Evolutionary conservation across 495 filamentous ascomycete species (phyloP).

Genomic region (Hyaloscypha variabilis): DNA sequence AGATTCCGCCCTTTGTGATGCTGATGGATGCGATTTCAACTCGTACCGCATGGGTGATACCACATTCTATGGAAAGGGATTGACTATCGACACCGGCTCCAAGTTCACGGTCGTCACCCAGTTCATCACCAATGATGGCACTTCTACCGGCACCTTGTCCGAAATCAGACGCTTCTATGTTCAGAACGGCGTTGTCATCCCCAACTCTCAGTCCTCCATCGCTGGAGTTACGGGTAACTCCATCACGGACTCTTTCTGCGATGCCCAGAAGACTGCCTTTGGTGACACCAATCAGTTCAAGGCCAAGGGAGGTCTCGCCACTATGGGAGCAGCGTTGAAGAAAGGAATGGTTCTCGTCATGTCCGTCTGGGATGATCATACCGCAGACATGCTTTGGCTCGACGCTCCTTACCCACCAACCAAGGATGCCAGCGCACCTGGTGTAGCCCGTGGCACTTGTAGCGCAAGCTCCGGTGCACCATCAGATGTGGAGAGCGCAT

Average conservation of each 20-base stretch:
- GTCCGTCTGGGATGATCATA: constrained; percentile 72
- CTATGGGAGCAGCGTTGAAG: constrained; percentile 55
- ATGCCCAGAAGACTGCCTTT: constrained; percentile 62
- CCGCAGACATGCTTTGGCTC: constrained; percentile 80
- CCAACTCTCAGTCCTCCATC: constrained; percentile 49
- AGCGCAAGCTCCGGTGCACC: constrained; percentile 61
- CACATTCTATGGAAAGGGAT: constrained; percentile 58
- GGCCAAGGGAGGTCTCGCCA: constrained; percentile 56
- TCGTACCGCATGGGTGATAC: constrained; percentile 62
- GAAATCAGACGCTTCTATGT: constrained; percentile 69
- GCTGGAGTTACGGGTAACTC: constrained; percentile 56
- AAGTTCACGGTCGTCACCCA: constrained; percentile 71
- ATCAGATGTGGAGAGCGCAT: constrained; percentile 55
- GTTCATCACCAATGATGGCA: constrained; percentile 64
- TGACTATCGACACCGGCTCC: constrained; percentile 61
- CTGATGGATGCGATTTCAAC: constrained; percentile 78
- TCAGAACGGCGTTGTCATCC: constrained; percentile 26
- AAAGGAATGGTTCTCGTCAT: constrained; percentile 69
- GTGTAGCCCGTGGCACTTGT: constrained; percentile 73
- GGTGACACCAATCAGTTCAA: constrained; percentile 57
- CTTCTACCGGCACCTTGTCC: constrained; percentile 52
- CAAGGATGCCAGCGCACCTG: constrained; percentile 53
- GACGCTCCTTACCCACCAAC: constrained; percentile 74
- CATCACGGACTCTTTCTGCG: constrained; percentile 62
- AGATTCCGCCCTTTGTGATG: constrained; percentile 49